These are phyloP conservation scores for Xylariomycetidae sp. DNA, from an alignment of 2,329 filamentous ascomycete genomes.

Conservation along the genomic window DNA sequence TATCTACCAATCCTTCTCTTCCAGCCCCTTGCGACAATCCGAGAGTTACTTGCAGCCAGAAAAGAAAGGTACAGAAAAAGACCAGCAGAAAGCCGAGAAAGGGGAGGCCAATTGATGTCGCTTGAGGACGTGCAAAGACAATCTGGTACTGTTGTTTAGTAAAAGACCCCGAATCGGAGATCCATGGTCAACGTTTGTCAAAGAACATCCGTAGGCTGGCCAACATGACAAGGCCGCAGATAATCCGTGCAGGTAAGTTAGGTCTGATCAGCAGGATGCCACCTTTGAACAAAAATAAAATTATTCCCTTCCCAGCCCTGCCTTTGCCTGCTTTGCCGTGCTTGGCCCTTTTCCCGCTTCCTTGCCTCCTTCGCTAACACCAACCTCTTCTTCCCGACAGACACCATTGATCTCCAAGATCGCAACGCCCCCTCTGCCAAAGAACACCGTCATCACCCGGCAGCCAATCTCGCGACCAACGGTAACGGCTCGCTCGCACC, in stretches of 20 bases:
- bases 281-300: conserved; percentile 8
- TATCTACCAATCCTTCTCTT: conserved; percentile 9
- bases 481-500: conserved; percentile 54
- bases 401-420: conserved; percentile 93
- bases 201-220: conserved; percentile 19
- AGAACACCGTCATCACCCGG: conserved; percentile 63
- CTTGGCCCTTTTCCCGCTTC: conserved; percentile 5
- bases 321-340: conserved; percentile 7
- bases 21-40: conserved; percentile 19
- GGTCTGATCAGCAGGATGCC: conserved; percentile 5
- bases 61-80: too few species aligned
- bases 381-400: conserved; percentile 41
- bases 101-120: too few species aligned
- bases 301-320: conserved; percentile 6
- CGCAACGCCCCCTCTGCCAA: conserved; percentile 77
- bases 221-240: conserved; percentile 56
- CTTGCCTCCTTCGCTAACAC: conserved; percentile 22
- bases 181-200: conserved; percentile 23
- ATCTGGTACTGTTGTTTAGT: too few species aligned
- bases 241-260: conserved; percentile 57
- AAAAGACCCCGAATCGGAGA: too few species aligned
- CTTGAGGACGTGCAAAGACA: too few species aligned
- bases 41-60: too few species aligned
- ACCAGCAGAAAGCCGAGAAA: too few species aligned
- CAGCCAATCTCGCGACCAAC: conserved; percentile 44